Conservation (phyloP, 352 stramenopile genomes). For the Globisporangium radiosum region DNA sequence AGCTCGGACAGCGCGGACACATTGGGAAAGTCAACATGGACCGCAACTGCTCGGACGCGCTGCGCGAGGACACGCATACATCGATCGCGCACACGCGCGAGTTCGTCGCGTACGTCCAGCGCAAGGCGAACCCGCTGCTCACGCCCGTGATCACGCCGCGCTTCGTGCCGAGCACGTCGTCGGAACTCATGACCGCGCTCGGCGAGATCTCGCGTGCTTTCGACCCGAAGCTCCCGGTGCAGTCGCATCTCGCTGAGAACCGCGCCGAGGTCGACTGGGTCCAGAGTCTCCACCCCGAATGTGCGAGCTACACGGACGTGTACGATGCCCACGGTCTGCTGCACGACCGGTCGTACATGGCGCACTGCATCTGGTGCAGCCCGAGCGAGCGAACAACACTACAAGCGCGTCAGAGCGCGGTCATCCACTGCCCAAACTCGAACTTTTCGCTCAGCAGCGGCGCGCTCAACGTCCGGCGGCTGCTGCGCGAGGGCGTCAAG, state of each 20-base stretch:
- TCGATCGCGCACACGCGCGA: constrained; percentile 79
- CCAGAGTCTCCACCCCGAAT: constrained; percentile 73
- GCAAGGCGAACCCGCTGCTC: constrained; percentile 64
- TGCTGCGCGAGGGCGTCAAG: constrained; percentile 75
- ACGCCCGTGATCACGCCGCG: constrained; percentile 90
- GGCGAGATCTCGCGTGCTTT: constrained; percentile 77
- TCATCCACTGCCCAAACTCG: constrained; percentile 94
- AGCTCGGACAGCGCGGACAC: constrained; percentile 85
- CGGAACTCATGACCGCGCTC: constrained; percentile 79
- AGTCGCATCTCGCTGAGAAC: constrained; percentile 91
- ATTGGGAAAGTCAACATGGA: constrained; percentile 97
- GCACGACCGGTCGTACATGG: constrained; percentile 89
- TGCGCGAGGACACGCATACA: constrained; percentile 82
- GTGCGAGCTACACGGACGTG: constrained; percentile 70
- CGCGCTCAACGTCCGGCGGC: constrained; percentile 72
- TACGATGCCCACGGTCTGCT: constrained; percentile 86
- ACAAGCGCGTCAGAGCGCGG: constrained; percentile 41
- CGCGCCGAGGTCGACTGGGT: constrained; percentile 86
- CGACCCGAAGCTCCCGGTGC: constrained; percentile 67
- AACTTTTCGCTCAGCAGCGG: constrained; percentile 93
- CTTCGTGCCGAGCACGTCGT: constrained; percentile 89
- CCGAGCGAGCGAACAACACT: constrained; percentile 72
- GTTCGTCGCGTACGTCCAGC: constrained; percentile 86
- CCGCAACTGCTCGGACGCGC: constrained; percentile 76
- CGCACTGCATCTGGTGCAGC: constrained; percentile 91